phyloP scores from a whole-genome alignment of 805 yeast genomes.

The Suhomyces faveliae region DNA sequence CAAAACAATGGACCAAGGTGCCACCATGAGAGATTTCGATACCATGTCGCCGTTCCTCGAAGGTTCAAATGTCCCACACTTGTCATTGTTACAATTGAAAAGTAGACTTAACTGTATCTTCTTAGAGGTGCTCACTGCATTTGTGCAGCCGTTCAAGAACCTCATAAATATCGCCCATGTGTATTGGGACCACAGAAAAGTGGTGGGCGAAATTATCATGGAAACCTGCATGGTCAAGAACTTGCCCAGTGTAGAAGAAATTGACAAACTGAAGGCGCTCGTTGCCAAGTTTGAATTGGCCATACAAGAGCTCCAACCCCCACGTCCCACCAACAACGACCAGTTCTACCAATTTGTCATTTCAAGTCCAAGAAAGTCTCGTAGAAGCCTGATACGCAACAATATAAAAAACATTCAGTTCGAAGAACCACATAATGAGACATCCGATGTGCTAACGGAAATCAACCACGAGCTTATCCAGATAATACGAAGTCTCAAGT shows the following conservation, averaged over 20 bases:
- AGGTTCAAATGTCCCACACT: constrained; percentile 21
- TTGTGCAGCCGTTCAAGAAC: constrained; percentile 29
- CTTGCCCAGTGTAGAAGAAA: constrained; percentile 31
- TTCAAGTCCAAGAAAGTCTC: constrained; percentile 27
- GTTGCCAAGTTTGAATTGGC: constrained; percentile 32
- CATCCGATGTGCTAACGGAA: constrained; percentile 14
- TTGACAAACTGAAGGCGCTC: constrained; percentile 28
- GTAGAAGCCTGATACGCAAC: not conserved
- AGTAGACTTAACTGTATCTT: constrained; percentile 34
- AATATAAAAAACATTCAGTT: no score
- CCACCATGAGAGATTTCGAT: constrained; percentile 23
- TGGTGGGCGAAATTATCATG: constrained; percentile 23
- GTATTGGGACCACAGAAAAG: constrained; percentile 29
- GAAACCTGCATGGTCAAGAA: constrained; percentile 15
- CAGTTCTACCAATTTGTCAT: constrained; percentile 18
- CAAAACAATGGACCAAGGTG: constrained; percentile 30
- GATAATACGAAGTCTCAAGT: constrained; percentile 33
- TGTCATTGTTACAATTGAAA: constrained; percentile 32
- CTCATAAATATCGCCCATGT: constrained; percentile 26
- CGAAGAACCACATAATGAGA: not conserved
- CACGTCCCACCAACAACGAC: not conserved
- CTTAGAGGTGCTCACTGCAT: constrained; percentile 33
- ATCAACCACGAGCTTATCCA: constrained; percentile 37
- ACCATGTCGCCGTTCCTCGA: constrained; percentile 25
- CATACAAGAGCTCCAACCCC: constrained; percentile 20